Percentiles rank a stretch among this genome's conserved stretches.
Conservation (phyloP, 768 basidiomycete genomes). For the Mrakia frigida region DNA sequence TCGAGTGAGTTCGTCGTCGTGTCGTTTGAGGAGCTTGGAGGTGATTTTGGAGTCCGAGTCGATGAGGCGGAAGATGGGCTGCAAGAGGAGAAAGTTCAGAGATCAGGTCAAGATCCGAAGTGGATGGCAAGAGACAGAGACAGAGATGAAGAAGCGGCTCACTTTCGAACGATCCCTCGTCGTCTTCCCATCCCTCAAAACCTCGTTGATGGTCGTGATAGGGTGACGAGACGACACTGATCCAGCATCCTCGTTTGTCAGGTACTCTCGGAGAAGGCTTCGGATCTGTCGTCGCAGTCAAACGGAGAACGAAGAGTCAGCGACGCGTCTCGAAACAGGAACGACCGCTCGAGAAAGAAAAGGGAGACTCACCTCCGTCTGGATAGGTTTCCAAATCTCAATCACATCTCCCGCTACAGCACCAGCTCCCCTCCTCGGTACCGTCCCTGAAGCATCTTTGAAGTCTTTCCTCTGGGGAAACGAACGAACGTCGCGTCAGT, state of each 20-base stretch:
- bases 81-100: background rate
- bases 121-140: too few species aligned
- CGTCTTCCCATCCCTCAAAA: constrained; percentile 68
- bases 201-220: constrained; percentile 88
- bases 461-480: constrained; percentile 72
- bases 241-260: constrained; percentile 85
- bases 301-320: background rate
- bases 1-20: constrained; percentile 79
- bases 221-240: constrained; percentile 74
- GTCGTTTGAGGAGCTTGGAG: constrained; percentile 60
- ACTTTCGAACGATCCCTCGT: constrained; percentile 76
- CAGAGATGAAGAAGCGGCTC: constrained; percentile 25
- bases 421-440: constrained; percentile 21
- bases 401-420: constrained; percentile 36
- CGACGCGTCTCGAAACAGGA: background rate
- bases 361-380: constrained; percentile 64
- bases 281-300: constrained; percentile 61
- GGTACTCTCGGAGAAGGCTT: constrained; percentile 75
- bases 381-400: constrained; percentile 83
- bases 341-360: background rate
- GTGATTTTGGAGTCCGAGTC: constrained; percentile 78
- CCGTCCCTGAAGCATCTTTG: constrained; percentile 66
- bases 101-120: background rate
- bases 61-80: constrained; percentile 85
- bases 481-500: background rate